A percentile compares a stretch with the other conserved stretches of the same genome.
Conservation (phyloP, 2,329 filamentous ascomycete genomes). For the Thielaviopsis euricoi region DNA sequence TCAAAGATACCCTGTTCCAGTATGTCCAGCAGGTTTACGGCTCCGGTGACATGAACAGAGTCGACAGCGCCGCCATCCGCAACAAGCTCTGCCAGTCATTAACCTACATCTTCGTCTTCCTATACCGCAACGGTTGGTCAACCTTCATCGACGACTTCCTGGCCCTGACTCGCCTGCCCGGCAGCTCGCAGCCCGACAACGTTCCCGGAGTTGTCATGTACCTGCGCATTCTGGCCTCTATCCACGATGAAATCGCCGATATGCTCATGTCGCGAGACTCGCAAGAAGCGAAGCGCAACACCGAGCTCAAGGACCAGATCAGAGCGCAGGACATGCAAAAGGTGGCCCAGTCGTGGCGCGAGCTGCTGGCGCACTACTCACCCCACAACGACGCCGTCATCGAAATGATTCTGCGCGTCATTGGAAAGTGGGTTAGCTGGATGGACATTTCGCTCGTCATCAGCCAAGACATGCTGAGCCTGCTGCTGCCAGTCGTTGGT, state of each 20-base stretch:
- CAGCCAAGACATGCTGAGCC: conserved; percentile 70
- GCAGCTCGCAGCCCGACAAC: conserved; percentile 50
- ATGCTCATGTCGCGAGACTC: conserved; percentile 65
- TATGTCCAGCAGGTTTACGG: conserved; percentile 69
- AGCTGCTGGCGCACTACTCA: conserved; percentile 66
- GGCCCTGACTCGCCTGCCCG: conserved; percentile 48
- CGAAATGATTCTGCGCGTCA: conserved; percentile 77
- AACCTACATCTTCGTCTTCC: conserved; percentile 77
- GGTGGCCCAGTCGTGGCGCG: conserved; percentile 79
- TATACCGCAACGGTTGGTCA: conserved; percentile 78
- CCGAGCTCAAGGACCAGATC: conserved; percentile 78
- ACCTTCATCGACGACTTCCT: conserved; percentile 84
- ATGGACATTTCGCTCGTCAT: conserved; percentile 91
- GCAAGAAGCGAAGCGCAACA: conserved; percentile 70
- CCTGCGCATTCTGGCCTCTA: conserved; percentile 69
- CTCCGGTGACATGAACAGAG: conserved; percentile 33
- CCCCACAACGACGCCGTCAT: conserved; percentile 55
- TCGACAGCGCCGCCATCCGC: conserved; percentile 65
- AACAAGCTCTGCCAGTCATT: conserved; percentile 96
- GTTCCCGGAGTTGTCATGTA: conserved; percentile 66
- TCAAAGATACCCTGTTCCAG: conserved; percentile 66
- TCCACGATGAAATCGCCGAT: conserved; percentile 96
- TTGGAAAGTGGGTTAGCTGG: conserved; percentile 97
- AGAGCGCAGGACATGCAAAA: conserved; percentile 75
- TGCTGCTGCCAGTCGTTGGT: conserved; percentile 77